Evolutionary conservation across 345 rosid species (phyloP), one percentile per base, ranked within the genome.

Genomic region (Eucalyptus melliodora): DNA sequence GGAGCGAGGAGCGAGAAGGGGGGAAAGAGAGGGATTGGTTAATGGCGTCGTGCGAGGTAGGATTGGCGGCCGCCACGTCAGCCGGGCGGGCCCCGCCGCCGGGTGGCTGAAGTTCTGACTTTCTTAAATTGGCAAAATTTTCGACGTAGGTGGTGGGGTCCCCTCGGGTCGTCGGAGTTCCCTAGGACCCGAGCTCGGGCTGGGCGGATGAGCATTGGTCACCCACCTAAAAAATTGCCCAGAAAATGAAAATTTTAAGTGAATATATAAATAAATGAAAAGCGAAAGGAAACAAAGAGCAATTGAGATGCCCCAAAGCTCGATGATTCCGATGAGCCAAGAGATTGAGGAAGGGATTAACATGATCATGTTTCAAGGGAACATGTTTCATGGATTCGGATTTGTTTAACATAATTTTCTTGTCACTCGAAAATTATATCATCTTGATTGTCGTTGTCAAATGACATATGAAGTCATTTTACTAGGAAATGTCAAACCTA

Each of bases 351-450:
- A 27, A 62, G 16, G 31, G 31, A 62, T 62, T 62, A 62, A 30
- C 69, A 60, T 27, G 31, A 27, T 60, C 31, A 60, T 6, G 16
- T 60, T 60, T 27, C 69, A 23, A 56, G 3, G 59, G 30, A 56
- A 5, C 62, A 26, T 56, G 62, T 56, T 56, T 24, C 0, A 3
- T 1, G 1, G 2, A 26, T 56, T 56, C 6, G 1, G 13, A 26
- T 56, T 56, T 26, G 2, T 13, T 56, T 24, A 56, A 56, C 6
- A 24, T 56, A 23, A 24, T 9, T 56, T 56, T 56, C 30, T 56
- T 56, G 6, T 56, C 62, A 56, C 6, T 56, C 13, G 6, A 56
- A 24, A 56, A 0, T 56, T 5, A 56, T 1, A 9, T 23, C 0
- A 23, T 2, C 30, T 24, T 56, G 2, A 56, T 56, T 24, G 30